A percentile compares a stretch with the other conserved stretches of the same genome.
Conservation (phyloP, 306 rosid species). For the Alnus glutinosa region DNA sequence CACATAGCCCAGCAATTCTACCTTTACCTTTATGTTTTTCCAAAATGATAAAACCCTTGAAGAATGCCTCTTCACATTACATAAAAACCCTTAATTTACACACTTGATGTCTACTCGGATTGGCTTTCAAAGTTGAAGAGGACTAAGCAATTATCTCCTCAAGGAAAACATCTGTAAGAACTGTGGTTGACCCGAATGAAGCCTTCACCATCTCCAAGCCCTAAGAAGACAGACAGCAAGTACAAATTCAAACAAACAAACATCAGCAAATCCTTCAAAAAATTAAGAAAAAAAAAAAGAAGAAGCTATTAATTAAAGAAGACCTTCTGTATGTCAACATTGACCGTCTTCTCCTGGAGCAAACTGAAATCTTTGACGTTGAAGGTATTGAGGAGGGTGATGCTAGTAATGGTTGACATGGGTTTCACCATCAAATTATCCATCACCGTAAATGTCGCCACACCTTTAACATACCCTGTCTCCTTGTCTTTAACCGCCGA, state of each 20-base stretch:
- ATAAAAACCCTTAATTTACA: too few relatives aligned
- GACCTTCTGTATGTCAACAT: background rate
- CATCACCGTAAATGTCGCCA: background rate
- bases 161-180: conserved; percentile 13
- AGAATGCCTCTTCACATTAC: too few relatives aligned
- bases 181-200: background rate
- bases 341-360: background rate
- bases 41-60: too few relatives aligned
- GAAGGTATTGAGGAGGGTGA: background rate
- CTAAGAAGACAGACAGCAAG: background rate
- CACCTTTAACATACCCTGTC: background rate
- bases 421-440: conserved; percentile 2
- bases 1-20: too few relatives aligned
- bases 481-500: background rate
- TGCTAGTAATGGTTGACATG: background rate
- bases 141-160: background rate
- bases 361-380: background rate
- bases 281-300: background rate
- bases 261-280: background rate
- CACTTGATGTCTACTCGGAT: too few relatives aligned
- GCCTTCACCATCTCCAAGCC: conserved; percentile 1
- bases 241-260: background rate
- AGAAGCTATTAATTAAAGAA: background rate
- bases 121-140: too few relatives aligned
- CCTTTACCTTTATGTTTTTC: too few relatives aligned